Evolutionary conservation across 805 yeast genomes (phyloP), one percentile per base, ranked within the genome.

Genomic region (Blastobotrys robertii): DNA sequence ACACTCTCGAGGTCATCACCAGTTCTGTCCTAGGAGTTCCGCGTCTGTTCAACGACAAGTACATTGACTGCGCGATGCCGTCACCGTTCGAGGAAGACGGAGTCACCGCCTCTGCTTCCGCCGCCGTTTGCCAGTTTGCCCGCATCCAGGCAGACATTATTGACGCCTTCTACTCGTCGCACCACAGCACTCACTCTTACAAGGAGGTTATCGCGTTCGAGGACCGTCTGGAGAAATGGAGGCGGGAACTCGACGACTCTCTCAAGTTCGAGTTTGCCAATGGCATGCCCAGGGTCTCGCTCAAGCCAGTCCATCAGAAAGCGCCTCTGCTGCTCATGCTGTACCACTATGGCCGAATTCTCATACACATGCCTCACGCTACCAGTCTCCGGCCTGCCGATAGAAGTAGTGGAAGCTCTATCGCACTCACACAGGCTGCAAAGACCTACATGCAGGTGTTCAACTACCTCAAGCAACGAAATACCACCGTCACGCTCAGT

Each of bases 21-120:
- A 77, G 90, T 2, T 70, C 84, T 46, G 79, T 79, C 45, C 63
- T 86, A 38, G 96, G 96, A 37, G 84, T 84, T 32, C 95, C 95
- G 3, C 67, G 94, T 49, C 63, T 85, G 38, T 62, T 86, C 22
- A 81, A 81, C 54, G 95, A 84, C 56, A 76, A 75, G 53, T 94
- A 84, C 58, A 77, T 86, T 40, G 94, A 85, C 58, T 85, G 95
- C 67, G 88, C 90, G 1, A 63, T 83, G 53, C 95, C 96, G 4
- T 16, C 50, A 1, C 51, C 49, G 22, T 47, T 51, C 33, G 63
- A 55, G 16, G 60, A 55, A 29, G 62, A 59, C 29, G 35, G 38
- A 12, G 37, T 39, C 8, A 8, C 34, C 11, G 19, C 44, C 28
- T 15, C 40, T 12, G 15, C 43, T 30, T 37, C 50, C 43, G 7